Evolutionary conservation across 202 grass and related monocot species (phyloP), one percentile per base, ranked within the genome.

Genomic region (Setaria viridis): DNA sequence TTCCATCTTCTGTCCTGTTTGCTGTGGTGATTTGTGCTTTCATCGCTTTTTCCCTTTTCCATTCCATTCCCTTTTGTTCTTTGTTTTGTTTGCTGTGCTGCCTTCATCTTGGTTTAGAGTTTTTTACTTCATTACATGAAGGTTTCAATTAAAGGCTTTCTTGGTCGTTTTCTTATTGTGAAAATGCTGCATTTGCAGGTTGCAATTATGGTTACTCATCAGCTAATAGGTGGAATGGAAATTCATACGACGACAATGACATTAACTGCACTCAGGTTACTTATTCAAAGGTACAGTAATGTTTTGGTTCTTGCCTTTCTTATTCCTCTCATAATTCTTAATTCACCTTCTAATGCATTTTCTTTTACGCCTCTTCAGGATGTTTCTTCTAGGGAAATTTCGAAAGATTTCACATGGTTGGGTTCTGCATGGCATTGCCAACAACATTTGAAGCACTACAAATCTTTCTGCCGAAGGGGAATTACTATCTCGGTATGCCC

Each of bases 401-500:
- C 87, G 0, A 88, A 80, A 80, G 86, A 88, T 53, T 94, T 94
- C 63, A 80, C 86, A 81, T 99, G 96, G 96, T 57, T 95, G 72
- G 96, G 93, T 50, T 81, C 88, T 76, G 70, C 93, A 62, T 88
- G 86, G 91, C 68, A 81, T 47, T 99, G 96, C 73, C 79, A 79
- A 76, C 94, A 92, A 80, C 87, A 68, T 67, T 82, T 90, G 82
- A 99, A 92, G 30, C 96, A 99, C 72, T 94, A 99, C 82, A 91
- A 83, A 68, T 95, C 96, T 53, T 95, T 99, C 80, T 85, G 79
- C 41, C 84, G 87, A 15, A 89, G 87, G 39, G 96, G 96, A 67
- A 85, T 94, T 79, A 99, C 90, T 60, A 95, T 99, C 66, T 95
- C 93, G 71, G 96, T 99, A 91, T 84, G 91, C 33, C 67, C 20